Base-by-base conservation (phyloP, 2,329 filamentous ascomycete species). In the Trichophyton schoenleinii region DNA sequence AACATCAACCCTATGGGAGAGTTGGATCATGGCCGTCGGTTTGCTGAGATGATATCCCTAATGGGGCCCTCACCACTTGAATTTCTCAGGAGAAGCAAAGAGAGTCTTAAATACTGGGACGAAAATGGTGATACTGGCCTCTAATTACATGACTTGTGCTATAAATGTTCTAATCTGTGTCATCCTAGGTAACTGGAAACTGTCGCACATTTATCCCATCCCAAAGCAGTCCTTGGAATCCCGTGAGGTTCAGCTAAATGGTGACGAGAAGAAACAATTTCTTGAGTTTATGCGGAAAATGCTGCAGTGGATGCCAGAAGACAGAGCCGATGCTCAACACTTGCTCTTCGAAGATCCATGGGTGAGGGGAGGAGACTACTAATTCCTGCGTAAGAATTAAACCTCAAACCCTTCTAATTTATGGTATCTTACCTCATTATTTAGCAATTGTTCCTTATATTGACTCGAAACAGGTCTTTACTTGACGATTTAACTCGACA, bases 221-320 rank as follows among this genome's bases (percentile, higher is more conserved):
- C 62, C 62, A 9, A 34, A 63, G 11, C 44, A 42, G 7, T 34
- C 57, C 1, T 41, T 63, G 3, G 60, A 63, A 25, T 20, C 18
- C 4, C 48, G 57, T 1, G 59, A 20, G 13, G 15, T 25, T 2
- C 46, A 49, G 8, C 46, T 63, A n/a, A 18, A 57, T 52, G 68
- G 65, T 2, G 66, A 71, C 22, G 70, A 75, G 53, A 71, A 69
- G 57, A 25, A 46, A n/a, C 57, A 68, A 1, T 74, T 73, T 25
- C 61, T 74, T 34, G 57, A 66, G 22, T 71, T 73, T 62, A 61
- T 67, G 8, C 59, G 48, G 8, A 66, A 63, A 58, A 74, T 73
- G 72, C 65, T 74, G 2, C 61, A 63, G 34, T 74, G 70, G 70
- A 60, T 68, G 28, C 71, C 72, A 57, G 70, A 69, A 62, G 55